A percentile compares a stretch with the other conserved stretches of the same genome.
Evolutionary conservation across 2,329 filamentous ascomycete species (phyloP).

Genomic region (Knufia petricola): DNA sequence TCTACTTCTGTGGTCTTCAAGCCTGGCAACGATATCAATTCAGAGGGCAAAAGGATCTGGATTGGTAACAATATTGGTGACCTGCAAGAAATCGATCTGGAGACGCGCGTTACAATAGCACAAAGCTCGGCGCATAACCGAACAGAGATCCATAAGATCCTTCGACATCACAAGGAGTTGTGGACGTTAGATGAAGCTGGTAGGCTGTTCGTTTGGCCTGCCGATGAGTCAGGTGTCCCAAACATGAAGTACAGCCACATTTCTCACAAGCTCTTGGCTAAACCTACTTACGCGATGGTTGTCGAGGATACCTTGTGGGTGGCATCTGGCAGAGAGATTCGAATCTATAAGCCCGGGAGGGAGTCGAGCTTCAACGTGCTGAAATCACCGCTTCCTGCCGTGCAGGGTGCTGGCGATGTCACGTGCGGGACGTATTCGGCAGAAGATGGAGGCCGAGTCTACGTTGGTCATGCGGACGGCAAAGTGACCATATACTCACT

Average conservation of each 20-base stretch:
- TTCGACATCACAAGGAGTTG: conserved; percentile 75
- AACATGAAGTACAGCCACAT: conserved; percentile 65
- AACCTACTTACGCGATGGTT: conserved; percentile 80
- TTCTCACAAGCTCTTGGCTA: conserved; percentile 67
- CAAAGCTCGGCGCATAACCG: conserved; percentile 67
- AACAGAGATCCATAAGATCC: conserved; percentile 72
- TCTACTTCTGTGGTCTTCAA: conserved; percentile 78
- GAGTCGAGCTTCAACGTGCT: conserved; percentile 66
- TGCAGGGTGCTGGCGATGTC: conserved; percentile 71
- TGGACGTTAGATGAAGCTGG: conserved; percentile 92
- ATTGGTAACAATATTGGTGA: conserved; percentile 83
- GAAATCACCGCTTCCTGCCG: conserved; percentile 44
- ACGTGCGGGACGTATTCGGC: conserved; percentile 71
- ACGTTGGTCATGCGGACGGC: conserved; percentile 85
- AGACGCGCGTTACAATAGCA: conserved; percentile 58
- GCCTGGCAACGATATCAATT: conserved; percentile 63
- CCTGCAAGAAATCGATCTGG: conserved; percentile 77
- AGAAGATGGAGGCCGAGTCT: conserved; percentile 62
- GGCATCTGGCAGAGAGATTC: conserved; percentile 74
- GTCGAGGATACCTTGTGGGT: conserved; percentile 82
- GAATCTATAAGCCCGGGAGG: conserved; percentile 69
- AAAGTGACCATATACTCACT: conserved; percentile 90
- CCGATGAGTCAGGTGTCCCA: conserved; percentile 63
- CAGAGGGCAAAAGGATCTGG: conserved; percentile 78
- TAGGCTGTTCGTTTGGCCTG: conserved; percentile 75